Percentiles rank a stretch among this genome's conserved stretches.
phyloP scores from a whole-genome alignment of 2,329 filamentous ascomycete genomes.

The Colletotrichum melonis region DNA sequence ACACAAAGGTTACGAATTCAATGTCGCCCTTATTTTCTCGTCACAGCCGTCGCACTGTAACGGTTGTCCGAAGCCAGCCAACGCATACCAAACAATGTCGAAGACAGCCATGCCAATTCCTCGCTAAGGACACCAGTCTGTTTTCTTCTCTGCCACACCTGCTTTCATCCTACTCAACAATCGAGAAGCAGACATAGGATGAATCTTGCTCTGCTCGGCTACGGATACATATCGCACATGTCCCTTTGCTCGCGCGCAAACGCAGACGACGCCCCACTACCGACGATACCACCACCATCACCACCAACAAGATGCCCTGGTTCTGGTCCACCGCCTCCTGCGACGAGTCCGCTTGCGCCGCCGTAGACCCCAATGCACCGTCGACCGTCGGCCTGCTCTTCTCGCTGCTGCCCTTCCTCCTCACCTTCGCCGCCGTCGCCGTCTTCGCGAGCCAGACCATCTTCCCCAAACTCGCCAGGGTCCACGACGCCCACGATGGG shows the following conservation, averaged over 20 bases:
- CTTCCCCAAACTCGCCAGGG: constrained; percentile 76
- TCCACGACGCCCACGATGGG: constrained; percentile 63
- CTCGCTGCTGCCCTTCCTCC: constrained; percentile 76
- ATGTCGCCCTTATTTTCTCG: neutral
- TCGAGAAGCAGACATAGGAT: neutral
- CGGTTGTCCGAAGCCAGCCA: constrained; percentile 17
- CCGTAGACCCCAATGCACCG: constrained; percentile 53
- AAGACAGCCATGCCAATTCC: constrained; percentile 11
- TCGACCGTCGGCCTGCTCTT: constrained; percentile 58
- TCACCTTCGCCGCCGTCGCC: constrained; percentile 75
- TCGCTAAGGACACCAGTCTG: constrained; percentile 1
- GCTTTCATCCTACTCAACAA: neutral
- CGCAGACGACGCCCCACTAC: constrained; percentile 7
- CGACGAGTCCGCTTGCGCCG: constrained; percentile 68
- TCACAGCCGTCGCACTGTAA: constrained; percentile 9
- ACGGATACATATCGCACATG: constrained; percentile 21
- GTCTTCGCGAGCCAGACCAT: constrained; percentile 74
- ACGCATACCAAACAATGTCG: constrained; percentile 29
- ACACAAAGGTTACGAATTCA: constrained; percentile 6
- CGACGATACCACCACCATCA: neutral
- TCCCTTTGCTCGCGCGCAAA: constrained; percentile 11
- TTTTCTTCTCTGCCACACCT: neutral
- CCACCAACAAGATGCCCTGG: constrained; percentile 33
- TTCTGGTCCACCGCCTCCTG: constrained; percentile 53
- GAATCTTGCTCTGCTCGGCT: neutral